These are phyloP conservation scores for Chalciporus sphaerocephalus DNA, from an alignment of 768 basidiomycete genomes.

Conservation along the genomic window DNA sequence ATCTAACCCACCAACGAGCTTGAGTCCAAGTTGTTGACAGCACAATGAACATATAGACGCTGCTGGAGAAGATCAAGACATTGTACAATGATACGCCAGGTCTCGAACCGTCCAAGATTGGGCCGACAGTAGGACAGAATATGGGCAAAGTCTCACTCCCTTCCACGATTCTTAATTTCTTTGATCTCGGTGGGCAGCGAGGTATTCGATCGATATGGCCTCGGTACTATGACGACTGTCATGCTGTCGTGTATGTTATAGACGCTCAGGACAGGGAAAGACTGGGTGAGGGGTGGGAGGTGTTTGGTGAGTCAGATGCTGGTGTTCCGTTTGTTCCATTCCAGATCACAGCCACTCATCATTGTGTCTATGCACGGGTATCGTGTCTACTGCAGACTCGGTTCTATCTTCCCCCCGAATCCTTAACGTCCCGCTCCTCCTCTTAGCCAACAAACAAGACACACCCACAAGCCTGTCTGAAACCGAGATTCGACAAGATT, in stretches of 20 bases:
- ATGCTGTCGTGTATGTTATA: slow-evolving; percentile 93
- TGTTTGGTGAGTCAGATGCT: no score
- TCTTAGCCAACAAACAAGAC: no score
- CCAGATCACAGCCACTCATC: background rate
- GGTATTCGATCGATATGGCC: slow-evolving; percentile 95
- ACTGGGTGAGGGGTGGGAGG: slow-evolving; percentile 70
- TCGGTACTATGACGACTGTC: slow-evolving; percentile 92
- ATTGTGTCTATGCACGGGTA: background rate
- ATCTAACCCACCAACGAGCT: background rate
- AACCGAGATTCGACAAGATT: no score
- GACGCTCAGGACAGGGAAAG: slow-evolving; percentile 90
- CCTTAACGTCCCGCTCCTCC: no score
- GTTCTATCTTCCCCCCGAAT: no score
- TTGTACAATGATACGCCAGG: slow-evolving; percentile 84
- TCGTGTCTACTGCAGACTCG: no score
- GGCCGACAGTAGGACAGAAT: slow-evolving; percentile 95
- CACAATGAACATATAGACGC: slow-evolving; percentile 49
- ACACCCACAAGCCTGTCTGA: no score
- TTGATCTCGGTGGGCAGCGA: slow-evolving; percentile 93
- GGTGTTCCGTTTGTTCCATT: background rate
- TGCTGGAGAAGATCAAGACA: slow-evolving; percentile 92
- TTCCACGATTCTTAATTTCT: slow-evolving; percentile 92
- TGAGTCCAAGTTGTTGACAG: background rate
- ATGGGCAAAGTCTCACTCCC: slow-evolving; percentile 92
- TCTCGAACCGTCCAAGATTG: slow-evolving; percentile 89